Conservation (phyloP, 2,329 filamentous ascomycete species). For the Lasiodiplodia hormozganensis region DNA sequence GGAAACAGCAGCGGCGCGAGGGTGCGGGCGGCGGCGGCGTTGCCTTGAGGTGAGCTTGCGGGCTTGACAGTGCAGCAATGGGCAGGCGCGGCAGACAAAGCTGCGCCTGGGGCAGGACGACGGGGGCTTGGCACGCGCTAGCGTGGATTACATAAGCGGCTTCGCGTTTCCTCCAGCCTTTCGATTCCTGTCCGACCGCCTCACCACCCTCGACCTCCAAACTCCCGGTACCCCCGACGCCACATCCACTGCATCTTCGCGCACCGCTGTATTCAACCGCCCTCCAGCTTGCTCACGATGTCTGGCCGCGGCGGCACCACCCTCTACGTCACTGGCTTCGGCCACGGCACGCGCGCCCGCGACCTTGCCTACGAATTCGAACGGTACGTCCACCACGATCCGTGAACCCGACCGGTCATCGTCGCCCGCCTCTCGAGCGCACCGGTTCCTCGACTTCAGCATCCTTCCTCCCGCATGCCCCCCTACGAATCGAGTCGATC, state of each 20-base stretch:
- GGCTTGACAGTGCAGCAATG: constrained; percentile 22
- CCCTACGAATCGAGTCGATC: constrained; percentile 29
- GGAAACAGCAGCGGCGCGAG: constrained; percentile 11
- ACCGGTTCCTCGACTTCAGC: constrained; percentile 35
- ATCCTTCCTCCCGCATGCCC: constrained; percentile 39
- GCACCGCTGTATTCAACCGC: constrained; percentile 18
- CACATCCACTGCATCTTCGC: constrained; percentile 27
- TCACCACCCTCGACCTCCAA: constrained; percentile 11
- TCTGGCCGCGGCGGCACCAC: constrained; percentile 88
- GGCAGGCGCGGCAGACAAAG: constrained; percentile 13
- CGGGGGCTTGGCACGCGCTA: constrained; percentile 6
- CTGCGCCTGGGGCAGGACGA: constrained; percentile 20
- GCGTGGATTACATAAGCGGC: constrained; percentile 7
- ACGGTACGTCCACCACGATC: constrained; percentile 83
- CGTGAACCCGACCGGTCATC: constrained; percentile 37
- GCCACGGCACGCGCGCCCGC: constrained; percentile 96
- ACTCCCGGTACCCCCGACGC: constrained; percentile 23
- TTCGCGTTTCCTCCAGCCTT: constrained; percentile 12
- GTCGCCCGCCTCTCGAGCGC: constrained; percentile 31
- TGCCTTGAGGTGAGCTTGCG: constrained; percentile 20
- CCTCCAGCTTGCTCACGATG: constrained; percentile 60
- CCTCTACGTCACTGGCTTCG: constrained; percentile 98
- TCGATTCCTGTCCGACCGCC: constrained; percentile 21
- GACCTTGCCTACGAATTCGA: constrained; percentile 99
- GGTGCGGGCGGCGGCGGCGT: constrained; percentile 2